These are phyloP conservation scores for Aspergillus bombycis DNA, from an alignment of 2,329 filamentous ascomycete species.

Conservation along the genomic window DNA sequence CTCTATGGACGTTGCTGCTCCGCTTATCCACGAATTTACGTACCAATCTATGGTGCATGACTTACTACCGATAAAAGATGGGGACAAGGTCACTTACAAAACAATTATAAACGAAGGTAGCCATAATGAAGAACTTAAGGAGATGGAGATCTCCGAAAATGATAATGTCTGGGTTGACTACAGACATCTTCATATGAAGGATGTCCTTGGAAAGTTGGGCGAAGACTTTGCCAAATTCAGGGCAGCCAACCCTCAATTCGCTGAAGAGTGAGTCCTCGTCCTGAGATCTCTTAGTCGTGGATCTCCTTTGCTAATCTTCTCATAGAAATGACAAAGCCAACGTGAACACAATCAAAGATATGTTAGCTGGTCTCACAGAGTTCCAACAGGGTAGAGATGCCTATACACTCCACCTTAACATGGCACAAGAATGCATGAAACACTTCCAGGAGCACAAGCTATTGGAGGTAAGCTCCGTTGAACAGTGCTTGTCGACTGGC, in stretches of 20 bases:
- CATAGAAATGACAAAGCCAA: conserved; percentile 67
- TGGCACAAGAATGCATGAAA: conserved; percentile 98
- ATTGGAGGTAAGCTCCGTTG: conserved; percentile 80
- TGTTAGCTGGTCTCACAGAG: conserved; percentile 91
- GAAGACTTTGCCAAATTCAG: conserved; percentile 91
- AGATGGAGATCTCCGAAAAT: conserved; percentile 87
- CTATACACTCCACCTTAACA: conserved; percentile 90
- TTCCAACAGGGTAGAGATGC: conserved; percentile 95
- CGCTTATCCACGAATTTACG: conserved; percentile 92
- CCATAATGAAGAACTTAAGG: conserved; percentile 74
- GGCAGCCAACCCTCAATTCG: conserved; percentile 88
- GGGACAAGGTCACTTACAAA: conserved; percentile 83
- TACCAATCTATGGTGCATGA: conserved; percentile 99
- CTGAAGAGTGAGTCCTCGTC: conserved; percentile 59
- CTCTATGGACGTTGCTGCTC: conserved; percentile 88
- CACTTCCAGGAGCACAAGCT: conserved; percentile 84
- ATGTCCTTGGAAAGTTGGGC: conserved; percentile 92
- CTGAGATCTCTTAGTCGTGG: background rate
- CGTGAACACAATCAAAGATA: conserved; percentile 91
- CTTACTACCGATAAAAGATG: conserved; percentile 82
- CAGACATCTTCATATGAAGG: conserved; percentile 95
- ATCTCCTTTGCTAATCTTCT: conserved; percentile 7
- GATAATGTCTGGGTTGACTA: conserved; percentile 96
- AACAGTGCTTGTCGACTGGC: conserved; percentile 90
- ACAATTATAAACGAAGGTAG: conserved; percentile 77